Percentiles rank a stretch among this genome's conserved stretches.
Evolutionary conservation across 306 rosid species (phyloP).

Genomic region (Cicer pinnatifidum): DNA sequence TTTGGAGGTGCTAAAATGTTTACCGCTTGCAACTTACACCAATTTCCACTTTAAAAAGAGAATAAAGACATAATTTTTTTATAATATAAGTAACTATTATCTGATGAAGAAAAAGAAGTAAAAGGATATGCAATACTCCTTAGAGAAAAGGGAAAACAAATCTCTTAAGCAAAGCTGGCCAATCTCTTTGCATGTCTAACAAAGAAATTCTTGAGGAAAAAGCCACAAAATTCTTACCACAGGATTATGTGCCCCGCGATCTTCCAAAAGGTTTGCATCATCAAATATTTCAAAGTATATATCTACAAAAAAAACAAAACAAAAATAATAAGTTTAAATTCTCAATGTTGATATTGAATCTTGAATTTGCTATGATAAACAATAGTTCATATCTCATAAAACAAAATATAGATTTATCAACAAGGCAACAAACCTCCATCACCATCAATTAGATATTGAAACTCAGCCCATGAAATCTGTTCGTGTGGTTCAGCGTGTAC

Average conservation of each 20-base stretch:
- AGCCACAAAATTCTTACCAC: constrained; percentile 72
- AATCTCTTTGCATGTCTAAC: constrained; percentile 31
- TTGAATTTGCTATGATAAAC: constrained; percentile 35
- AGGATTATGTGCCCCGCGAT: constrained; percentile 69
- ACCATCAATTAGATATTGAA: constrained; percentile 72
- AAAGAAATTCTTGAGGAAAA: constrained; percentile 14
- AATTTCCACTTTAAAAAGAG: constrained; percentile 20
- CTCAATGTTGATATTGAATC: constrained; percentile 11
- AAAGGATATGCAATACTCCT: constrained; percentile 7
- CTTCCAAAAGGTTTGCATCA: constrained; percentile 79
- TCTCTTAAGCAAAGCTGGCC: constrained; percentile 29
- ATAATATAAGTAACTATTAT: constrained; percentile 5
- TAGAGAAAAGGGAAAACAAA: constrained; percentile 2
- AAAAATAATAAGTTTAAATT: constrained; percentile 29
- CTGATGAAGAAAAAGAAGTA: not conserved
- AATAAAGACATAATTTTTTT: not conserved
- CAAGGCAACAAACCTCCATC: constrained; percentile 67
- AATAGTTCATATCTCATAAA: constrained; percentile 40
- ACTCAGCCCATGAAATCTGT: constrained; percentile 77
- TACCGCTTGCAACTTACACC: constrained; percentile 35
- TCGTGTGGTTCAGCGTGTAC: constrained; percentile 94
- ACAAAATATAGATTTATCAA: constrained; percentile 9
- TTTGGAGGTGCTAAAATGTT: constrained; percentile 21
- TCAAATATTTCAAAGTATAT: constrained; percentile 75
- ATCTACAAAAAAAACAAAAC: constrained; percentile 52